These are phyloP conservation scores for Senna siamea DNA, from an alignment of 306 rosid species.

Conservation along the genomic window DNA sequence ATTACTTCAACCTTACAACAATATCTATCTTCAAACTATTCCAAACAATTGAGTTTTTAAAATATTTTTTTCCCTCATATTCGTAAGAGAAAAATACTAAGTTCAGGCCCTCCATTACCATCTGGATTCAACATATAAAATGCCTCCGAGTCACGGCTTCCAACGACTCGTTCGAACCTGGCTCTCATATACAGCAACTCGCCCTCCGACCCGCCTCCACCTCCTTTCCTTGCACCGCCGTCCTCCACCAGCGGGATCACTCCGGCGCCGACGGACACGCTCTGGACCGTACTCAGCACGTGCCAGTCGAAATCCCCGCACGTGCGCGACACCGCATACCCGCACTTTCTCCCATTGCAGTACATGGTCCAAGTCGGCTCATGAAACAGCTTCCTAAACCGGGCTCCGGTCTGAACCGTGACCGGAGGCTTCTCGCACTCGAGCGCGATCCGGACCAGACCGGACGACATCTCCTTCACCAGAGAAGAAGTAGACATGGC, in stretches of 20 bases:
- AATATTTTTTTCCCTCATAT: conserved; percentile 37
- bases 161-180: conserved; percentile 88
- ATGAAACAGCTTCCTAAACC: conserved; percentile 56
- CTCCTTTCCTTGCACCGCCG: conserved; percentile 23
- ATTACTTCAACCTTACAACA: neutral
- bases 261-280: conserved; percentile 90
- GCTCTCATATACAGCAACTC: conserved; percentile 98
- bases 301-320: conserved; percentile 74
- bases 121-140: conserved; percentile 96
- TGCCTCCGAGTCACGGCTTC: conserved; percentile 96
- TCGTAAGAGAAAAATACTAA: conserved; percentile 84
- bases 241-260: conserved; percentile 77
- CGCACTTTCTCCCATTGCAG: conserved; percentile 83
- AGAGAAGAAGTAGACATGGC: conserved; percentile 82
- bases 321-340: conserved; percentile 64
- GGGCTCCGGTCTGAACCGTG: neutral
- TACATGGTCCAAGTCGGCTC: conserved; percentile 88
- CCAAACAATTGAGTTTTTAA: neutral
- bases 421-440: conserved; percentile 59
- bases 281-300: conserved; percentile 69
- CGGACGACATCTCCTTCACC: conserved; percentile 91
- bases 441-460: conserved; percentile 85
- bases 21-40: neutral
- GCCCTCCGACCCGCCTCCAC: conserved; percentile 54
- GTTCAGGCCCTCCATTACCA: conserved; percentile 90